Base-by-base conservation (phyloP, 2,329 filamentous ascomycete species). In the Ophiosphaerella korrae region DNA sequence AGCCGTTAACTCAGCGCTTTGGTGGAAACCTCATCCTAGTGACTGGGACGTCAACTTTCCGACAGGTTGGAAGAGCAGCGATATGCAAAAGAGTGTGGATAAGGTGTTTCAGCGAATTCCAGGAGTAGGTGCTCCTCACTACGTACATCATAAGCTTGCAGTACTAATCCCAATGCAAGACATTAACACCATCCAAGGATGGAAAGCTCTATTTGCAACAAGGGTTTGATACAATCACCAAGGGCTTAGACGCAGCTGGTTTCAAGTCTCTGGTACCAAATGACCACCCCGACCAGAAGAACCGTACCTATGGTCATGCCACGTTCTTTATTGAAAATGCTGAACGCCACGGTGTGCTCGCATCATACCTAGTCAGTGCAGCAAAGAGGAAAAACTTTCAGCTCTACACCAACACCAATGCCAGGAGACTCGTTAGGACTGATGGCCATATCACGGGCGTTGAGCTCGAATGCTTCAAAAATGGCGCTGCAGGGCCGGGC, bases 21-120 rank as follows among this genome's bases (percentile, higher is more conserved):
- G 83, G 80, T 87, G 83, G 79, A 84, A 82, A 65, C 80, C 88
- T 0, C 82, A 85, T 55, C 77, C 81, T 7, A 68, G 72, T 5
- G 88, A 90, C 66, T 90, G 86, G 77, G 84, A 90, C 65, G 80
- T 83, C 65, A 87, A 88, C 68, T 90, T 88, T 75, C 88, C 88
- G 1, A 56, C 74, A 1, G 87, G 87, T 18, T 91, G 88, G 88
- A 84, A 87, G 70, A 78, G 81, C 21, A 67, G 71, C 3, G 86
- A 89, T 58, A 81, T 90, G 71, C 69, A 74, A 45, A 67, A 74
- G 12, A 80, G 85, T 3, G 82, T 84, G 5, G 71, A 80, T 13
- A 80, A 82, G 34, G 83, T 87, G 6, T 90, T 88, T 63, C 70
- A 76, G 13, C 79, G 86, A 16, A 89, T 89, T 53, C 86, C 87